These are phyloP conservation scores for Pleurotus giganteus DNA, from an alignment of 768 basidiomycete genomes.

Conservation along the genomic window DNA sequence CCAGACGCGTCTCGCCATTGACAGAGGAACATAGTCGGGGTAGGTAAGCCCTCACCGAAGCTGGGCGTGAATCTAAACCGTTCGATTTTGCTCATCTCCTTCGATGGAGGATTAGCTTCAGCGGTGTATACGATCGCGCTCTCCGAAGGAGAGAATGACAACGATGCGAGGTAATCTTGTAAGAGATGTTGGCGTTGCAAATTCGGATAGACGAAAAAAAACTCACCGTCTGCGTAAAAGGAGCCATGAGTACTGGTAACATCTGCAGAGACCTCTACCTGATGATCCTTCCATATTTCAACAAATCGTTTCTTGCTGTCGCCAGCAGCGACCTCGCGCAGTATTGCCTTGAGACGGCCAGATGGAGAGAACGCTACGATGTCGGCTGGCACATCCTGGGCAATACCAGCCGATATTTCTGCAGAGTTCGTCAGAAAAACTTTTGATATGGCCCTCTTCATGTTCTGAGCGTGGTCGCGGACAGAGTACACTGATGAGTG, in stretches of 20 bases:
- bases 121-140: conserved; percentile 57
- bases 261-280: conserved; percentile 45
- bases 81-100: conserved; percentile 21
- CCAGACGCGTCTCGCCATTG: conserved; percentile 33
- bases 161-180: conserved; percentile 48
- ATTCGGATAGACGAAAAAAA: background rate
- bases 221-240: conserved; percentile 62
- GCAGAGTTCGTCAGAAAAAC: conserved; percentile 27
- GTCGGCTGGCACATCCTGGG: conserved; percentile 27
- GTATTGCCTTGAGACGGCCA: conserved; percentile 38
- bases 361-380: conserved; percentile 39
- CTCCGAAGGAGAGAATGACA: conserved; percentile 55
- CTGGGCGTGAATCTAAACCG: conserved; percentile 55
- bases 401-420: conserved; percentile 19
- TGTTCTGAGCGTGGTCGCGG: conserved; percentile 50
- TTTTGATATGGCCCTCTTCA: conserved; percentile 42
- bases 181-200: background rate
- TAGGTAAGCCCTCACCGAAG: conserved; percentile 59
- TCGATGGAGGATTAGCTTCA: conserved; percentile 42
- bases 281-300: conserved; percentile 54
- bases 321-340: conserved; percentile 36
- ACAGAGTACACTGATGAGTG: conserved; percentile 37
- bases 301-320: conserved; percentile 44
- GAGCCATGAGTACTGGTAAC: conserved; percentile 57
- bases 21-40: conserved; percentile 55